Evolutionary conservation across 305 asterid species (phyloP), one percentile per base, ranked within the genome.

Genomic region (Solanum hybrid): DNA sequence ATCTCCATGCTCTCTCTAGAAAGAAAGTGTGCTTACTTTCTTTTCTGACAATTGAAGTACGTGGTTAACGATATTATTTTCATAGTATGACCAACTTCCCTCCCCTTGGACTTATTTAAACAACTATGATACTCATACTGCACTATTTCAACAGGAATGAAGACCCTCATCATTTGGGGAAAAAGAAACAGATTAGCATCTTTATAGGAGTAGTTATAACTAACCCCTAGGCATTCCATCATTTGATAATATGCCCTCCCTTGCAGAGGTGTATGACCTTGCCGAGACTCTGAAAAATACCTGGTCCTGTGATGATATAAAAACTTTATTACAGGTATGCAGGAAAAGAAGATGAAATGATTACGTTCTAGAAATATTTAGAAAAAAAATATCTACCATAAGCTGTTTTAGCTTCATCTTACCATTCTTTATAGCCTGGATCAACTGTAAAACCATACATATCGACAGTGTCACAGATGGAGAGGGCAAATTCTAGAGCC

Each of bases 381-480:
- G 36, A 42, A 13, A 38, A 73, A 27, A 2, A 42, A 32, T 38
- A 29, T 42, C 86, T 36, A 10, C 12, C 7, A 85, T 32, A 86
- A 85, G 84, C 31, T 78, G 35, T 66, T 51, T 80, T 66, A 42
- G 71, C 32, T 87, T 84, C 82, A 71, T 88, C 94, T 29, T 95
- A 96, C 98, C 99, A 96, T 93, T 97, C 98, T 78, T 93, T 95
- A 91, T 97, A 97, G 79, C 99, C 99, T 90, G 99, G 99, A 93
- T 97, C 99, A 56, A 97, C 99, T 85, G 99, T 97, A 92, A 96
- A 97, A 88, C 99, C 99, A 92, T 96, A 97, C 98, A 97, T 97
- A 88, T 97, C 98, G 81, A 96, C 99, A 88, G 96, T 93, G 85
- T 96, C 98, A 89, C 99, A 97, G 27, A 96, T 90, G 95, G 99